These are phyloP conservation scores for Theileria annulata DNA, from an alignment of 169 alveolate species.

Conservation along the genomic window DNA sequence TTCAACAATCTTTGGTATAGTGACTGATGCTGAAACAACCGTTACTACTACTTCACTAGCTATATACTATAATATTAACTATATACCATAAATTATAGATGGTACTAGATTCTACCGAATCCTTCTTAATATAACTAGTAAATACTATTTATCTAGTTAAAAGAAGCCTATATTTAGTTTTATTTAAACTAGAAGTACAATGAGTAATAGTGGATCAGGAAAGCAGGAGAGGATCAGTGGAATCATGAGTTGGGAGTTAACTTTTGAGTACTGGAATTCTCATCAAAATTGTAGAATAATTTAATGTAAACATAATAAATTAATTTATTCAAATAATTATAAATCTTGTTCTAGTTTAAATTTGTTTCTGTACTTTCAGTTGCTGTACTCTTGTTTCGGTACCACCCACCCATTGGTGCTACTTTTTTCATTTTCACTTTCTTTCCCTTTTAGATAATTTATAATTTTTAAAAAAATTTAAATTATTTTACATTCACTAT, in stretches of 20 bases:
- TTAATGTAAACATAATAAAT: too few species aligned
- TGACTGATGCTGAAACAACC: too few species aligned
- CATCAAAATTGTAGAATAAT: not conserved
- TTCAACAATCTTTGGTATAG: slow-evolving; percentile 38
- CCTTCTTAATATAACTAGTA: not conserved
- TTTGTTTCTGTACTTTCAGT: not conserved
- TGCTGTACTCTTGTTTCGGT: not conserved
- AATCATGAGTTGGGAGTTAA: not conserved
- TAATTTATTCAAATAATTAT: too few species aligned
- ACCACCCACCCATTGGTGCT: not conserved
- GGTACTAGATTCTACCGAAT: too few species aligned
- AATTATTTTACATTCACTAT: too few species aligned
- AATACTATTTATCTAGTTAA: too few species aligned
- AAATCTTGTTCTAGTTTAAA: not conserved
- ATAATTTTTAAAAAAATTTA: too few species aligned
- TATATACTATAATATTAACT: too few species aligned
- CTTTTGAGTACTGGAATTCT: not conserved
- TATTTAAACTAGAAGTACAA: not conserved
- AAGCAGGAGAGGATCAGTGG: not conserved
- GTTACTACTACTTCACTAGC: too few species aligned
- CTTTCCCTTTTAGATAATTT: not conserved
- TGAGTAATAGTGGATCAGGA: not conserved
- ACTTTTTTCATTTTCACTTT: not conserved
- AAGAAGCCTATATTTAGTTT: too few species aligned
- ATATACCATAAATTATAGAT: too few species aligned